Conservation (phyloP, 2,329 filamentous ascomycete species). For the Akanthomyces lecanii region DNA sequence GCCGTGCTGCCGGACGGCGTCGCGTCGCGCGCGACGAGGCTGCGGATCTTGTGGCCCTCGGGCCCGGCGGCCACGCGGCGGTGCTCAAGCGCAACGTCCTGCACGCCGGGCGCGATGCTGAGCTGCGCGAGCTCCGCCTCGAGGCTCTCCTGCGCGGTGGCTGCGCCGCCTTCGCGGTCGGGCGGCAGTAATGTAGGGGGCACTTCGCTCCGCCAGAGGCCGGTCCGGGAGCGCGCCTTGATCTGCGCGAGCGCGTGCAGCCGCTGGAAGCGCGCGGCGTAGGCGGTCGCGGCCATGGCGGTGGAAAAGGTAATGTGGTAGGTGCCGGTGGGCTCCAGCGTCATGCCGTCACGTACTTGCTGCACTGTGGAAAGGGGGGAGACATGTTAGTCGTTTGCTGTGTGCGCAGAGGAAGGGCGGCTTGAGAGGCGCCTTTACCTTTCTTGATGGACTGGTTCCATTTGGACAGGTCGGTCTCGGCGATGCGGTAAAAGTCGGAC, state of each 20-base stretch:
- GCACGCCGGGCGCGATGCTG: conserved; percentile 28
- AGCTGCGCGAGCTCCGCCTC: conserved; percentile 26
- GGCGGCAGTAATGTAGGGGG: conserved; percentile 25
- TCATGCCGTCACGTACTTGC: conserved; percentile 59
- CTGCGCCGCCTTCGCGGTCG: conserved; percentile 13
- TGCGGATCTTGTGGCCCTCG: conserved; percentile 26
- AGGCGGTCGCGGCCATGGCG: conserved; percentile 54
- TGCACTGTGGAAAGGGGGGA: conserved; percentile 41
- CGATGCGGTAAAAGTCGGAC: conserved; percentile 67
- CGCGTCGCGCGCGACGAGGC: conserved; percentile 23
- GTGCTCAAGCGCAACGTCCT: conserved; percentile 18
- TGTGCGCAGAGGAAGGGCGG: conserved; percentile 1
- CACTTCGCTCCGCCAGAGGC: conserved; percentile 29
- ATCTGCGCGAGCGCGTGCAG: conserved; percentile 30
- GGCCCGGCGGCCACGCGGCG: conserved; percentile 22
- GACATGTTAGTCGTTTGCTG: background rate
- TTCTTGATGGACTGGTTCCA: conserved; percentile 63
- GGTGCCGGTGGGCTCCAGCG: conserved; percentile 57
- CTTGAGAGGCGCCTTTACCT: conserved; percentile 31
- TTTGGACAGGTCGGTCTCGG: conserved; percentile 60
- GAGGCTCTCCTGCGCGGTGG: conserved; percentile 18
- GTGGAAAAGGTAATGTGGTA: conserved; percentile 69
- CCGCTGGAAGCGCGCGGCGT: conserved; percentile 41
- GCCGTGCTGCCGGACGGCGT: conserved; percentile 41
- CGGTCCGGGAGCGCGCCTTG: conserved; percentile 27